Conservation (phyloP, 306 rosid species). For the Arachis stenosperma region DNA sequence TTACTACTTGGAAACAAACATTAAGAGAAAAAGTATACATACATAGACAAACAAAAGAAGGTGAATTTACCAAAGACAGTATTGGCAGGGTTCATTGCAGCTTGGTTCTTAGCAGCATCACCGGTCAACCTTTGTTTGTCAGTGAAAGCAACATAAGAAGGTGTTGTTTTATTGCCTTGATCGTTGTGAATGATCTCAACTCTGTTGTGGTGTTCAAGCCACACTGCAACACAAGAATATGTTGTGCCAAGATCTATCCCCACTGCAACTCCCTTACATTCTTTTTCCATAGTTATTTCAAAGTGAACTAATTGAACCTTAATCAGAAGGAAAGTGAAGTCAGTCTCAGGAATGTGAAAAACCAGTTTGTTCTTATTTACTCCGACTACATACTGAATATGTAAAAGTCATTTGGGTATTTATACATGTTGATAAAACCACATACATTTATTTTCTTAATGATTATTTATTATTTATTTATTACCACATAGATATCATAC, state of each 20-base stretch:
- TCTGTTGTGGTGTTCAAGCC: background rate
- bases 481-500: too few relatives aligned
- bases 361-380: too few relatives aligned
- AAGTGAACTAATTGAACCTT: background rate
- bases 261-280: background rate
- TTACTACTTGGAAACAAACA: too few relatives aligned
- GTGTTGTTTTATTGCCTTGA: background rate
- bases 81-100: background rate
- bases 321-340: too few relatives aligned
- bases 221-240: background rate
- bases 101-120: background rate
- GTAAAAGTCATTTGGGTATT: too few relatives aligned
- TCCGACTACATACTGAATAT: rapidly evolving
- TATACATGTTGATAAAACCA: too few relatives aligned
- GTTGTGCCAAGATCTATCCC: background rate
- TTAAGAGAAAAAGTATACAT: too few relatives aligned
- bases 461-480: too few relatives aligned
- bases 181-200: background rate
- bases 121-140: background rate
- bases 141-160: background rate
- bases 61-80: background rate
- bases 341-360: too few relatives aligned
- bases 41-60: too few relatives aligned
- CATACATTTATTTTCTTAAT: too few relatives aligned
- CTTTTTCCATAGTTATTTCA: background rate